Evolutionary conservation across 176 grass and related monocot species (phyloP), one percentile per base, ranked within the genome.

Genomic region (Phragmites australis): DNA sequence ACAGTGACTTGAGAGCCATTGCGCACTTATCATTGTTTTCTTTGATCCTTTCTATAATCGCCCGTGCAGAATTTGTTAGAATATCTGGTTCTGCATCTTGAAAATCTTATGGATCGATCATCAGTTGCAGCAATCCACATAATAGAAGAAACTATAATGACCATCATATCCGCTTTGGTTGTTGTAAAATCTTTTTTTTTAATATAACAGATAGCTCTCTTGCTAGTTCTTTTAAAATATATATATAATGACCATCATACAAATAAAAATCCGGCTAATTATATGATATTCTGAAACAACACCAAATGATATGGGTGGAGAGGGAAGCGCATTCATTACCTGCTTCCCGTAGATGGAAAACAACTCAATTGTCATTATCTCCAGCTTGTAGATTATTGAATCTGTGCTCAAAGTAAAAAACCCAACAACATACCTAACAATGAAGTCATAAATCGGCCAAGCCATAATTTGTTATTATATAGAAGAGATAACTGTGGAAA

Each of bases 401-500:
- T 73, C 85, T 81, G 66, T 89, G 31, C 68, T 88, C n/a, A n/a
- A n/a, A n/a, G n/a, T n/a, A n/a, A n/a, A n/a, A n/a, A n/a, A n/a
- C n/a, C 94, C 94, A 42, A 97, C 94, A 37, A 97, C 94, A 92
- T 97, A 97, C 93, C 93, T 97, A 77, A 50, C 17, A 83, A 85
- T 43, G 27, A 50, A 52, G 76, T 15, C 39, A 83, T 47, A 34
- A 62, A 84, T 70, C 32, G 89, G 74, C 19, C 15, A 80, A 70
- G 12, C 23, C 37, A 47, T 37, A 61, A 26, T 30, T 55, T 73
- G 34, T 65, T 43, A 44, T 47, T 47, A 45, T 64, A 86, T 71
- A 54, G 44, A 63, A 26, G 19, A 32, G 72, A 82, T 67, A 45
- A 76, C 25, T 46, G 74, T 65, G 21, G 40, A 4, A 82, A n/a